Conservation (phyloP, 2,329 filamentous ascomycete species). For the Colletotrichum orchidophilum region DNA sequence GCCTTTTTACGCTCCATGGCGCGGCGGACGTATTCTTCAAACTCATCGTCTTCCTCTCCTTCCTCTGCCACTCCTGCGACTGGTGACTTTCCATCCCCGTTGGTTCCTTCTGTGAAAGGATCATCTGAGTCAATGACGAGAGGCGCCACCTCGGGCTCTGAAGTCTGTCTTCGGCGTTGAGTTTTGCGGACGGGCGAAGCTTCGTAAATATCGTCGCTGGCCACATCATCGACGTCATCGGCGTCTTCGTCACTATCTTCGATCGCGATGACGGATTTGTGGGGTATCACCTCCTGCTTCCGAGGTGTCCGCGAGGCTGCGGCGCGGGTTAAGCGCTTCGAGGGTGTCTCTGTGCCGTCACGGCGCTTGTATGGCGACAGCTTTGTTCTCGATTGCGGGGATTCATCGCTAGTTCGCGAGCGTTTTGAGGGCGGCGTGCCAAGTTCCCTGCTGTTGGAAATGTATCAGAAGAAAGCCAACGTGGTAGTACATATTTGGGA, state of each 20-base stretch:
- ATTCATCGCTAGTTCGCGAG: constrained; percentile 37
- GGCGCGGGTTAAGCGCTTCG: constrained; percentile 21
- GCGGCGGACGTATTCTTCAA: constrained; percentile 55
- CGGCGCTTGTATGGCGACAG: constrained; percentile 7
- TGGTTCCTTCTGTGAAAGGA: constrained; percentile 17
- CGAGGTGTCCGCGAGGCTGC: constrained; percentile 29
- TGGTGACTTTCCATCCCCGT: constrained; percentile 22
- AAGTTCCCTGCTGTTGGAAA: constrained; percentile 38
- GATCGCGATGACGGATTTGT: constrained; percentile 35
- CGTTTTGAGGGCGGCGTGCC: constrained; percentile 51
- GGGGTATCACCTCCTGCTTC: constrained; percentile 18
- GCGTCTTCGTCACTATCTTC: constrained; percentile 36
- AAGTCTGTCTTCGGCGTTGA: not conserved
- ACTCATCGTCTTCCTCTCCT: constrained; percentile 51
- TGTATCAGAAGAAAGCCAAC: constrained; percentile 30
- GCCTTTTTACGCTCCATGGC: constrained; percentile 47
- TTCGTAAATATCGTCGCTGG: constrained; percentile 29
- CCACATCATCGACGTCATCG: constrained; percentile 9
- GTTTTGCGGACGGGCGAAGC: constrained; percentile 31
- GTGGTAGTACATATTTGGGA: not conserved
- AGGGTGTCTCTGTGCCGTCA: constrained; percentile 18
- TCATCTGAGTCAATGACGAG: constrained; percentile 40
- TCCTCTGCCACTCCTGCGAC: constrained; percentile 2
- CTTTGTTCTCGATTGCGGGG: constrained; percentile 23
- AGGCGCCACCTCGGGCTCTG: constrained; percentile 22